Conservation (phyloP, 441 rosid species). For the Adansonia grandidieri region DNA sequence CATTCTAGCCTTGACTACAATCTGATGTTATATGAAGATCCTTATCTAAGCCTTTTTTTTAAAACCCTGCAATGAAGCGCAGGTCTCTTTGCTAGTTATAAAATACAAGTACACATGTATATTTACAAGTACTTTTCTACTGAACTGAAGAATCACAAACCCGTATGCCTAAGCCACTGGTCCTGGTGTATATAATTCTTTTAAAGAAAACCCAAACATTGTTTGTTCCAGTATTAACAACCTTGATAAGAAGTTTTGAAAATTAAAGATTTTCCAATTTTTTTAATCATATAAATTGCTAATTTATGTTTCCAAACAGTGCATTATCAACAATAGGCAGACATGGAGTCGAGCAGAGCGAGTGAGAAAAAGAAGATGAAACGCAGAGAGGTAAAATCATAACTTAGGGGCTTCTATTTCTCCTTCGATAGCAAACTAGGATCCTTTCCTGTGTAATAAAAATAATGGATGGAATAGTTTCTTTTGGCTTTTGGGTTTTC, state of each 20-base stretch:
- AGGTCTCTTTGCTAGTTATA: neutral
- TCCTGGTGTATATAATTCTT: neutral
- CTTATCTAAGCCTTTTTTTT: neutral
- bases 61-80: neutral
- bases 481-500: neutral
- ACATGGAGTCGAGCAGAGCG: constrained; percentile 34
- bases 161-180: neutral
- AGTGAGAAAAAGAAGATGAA: constrained; percentile 44
- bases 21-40: neutral
- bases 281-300: neutral
- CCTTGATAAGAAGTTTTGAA: neutral
- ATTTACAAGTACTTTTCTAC: neutral
- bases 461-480: neutral
- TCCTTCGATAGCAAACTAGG: neutral
- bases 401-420: neutral
- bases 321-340: neutral
- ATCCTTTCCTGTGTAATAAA: neutral
- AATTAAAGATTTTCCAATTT: neutral
- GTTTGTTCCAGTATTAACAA: neutral
- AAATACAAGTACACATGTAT: neutral
- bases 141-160: neutral
- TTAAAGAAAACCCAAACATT: neutral
- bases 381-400: constrained; percentile 35
- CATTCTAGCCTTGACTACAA: neutral
- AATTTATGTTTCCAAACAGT: neutral